Evolutionary conservation across 768 basidiomycete genomes (phyloP), one percentile per base, ranked within the genome.

Genomic region (Pleurotus salmoneostramineus): DNA sequence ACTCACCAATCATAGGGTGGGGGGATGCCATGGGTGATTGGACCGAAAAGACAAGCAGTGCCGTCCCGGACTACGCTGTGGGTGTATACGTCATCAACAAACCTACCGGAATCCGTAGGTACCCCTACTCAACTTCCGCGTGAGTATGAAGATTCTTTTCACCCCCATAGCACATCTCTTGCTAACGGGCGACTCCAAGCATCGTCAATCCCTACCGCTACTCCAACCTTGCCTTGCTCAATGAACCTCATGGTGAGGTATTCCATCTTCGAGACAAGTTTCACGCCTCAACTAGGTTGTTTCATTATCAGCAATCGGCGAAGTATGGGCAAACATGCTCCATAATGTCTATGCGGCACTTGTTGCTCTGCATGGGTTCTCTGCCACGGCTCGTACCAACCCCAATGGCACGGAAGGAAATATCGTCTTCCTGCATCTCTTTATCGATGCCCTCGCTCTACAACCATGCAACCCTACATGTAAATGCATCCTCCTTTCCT

Each of bases 81-180:
- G 86, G 83, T 12, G 71, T 73, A 50, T 87, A 83, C 68, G 84
- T 86, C 27, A 76, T 71, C 62, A 76, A 83, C 66, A 68, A 74
- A 58, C 58, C 75, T 4, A 65, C 65, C 5, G 86, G 87, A 45
- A 81, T 87, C 64, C 77, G 85, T 15, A 68, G 72, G 48, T 77
- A 79, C 68, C 82, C 80, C 7, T 87, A 87, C 71, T 84, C 83
- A 4, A 82, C 80, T 57, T 69, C 71, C 59, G 65, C 76, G 77
- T 68, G 66, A 68, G 69, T 73, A 14, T 5, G 14, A 3, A 21
- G 45, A 43, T 31, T 15, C 43, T n/a, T 10, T 14, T 14, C n/a
- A 40, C 14, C 14, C 11, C 7, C n/a, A n/a, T n/a, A n/a, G n/a
- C n/a, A n/a, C n/a, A n/a, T n/a, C n/a, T 31, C 4, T 2, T 33